phyloP scores from a whole-genome alignment of 805 yeast species.

The Candida sonorensis region DNA sequence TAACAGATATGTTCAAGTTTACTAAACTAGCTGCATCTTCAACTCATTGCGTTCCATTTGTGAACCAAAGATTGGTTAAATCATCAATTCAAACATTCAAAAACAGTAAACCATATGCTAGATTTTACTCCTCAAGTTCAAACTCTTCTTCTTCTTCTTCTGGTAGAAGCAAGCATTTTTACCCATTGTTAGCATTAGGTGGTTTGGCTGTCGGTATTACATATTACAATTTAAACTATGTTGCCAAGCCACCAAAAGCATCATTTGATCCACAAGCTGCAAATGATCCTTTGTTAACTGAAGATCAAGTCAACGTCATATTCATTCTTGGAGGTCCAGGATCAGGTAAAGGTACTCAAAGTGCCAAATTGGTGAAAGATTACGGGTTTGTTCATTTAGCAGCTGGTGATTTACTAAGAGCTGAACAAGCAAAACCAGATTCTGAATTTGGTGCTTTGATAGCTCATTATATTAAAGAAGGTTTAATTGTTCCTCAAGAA shows the following conservation, averaged over 20 bases:
- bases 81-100: not conserved
- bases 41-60: not conserved
- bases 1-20: too few species aligned
- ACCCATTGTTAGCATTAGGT: constrained; percentile 24
- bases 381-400: constrained; percentile 80
- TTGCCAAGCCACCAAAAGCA: constrained; percentile 26
- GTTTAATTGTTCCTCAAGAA: constrained; percentile 88
- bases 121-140: constrained; percentile 9
- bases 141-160: not conserved
- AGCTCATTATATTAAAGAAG: constrained; percentile 77
- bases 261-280: constrained; percentile 25
- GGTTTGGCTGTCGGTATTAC: constrained; percentile 27
- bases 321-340: constrained; percentile 98
- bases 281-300: constrained; percentile 33
- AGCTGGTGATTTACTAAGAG: constrained; percentile 95
- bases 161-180: constrained; percentile 12
- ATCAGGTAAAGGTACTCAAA: constrained; percentile 96
- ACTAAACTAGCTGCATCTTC: too few species aligned
- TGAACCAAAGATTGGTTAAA: not conserved
- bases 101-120: not conserved
- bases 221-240: constrained; percentile 23
- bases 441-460: constrained; percentile 83
- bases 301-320: constrained; percentile 67
- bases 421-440: constrained; percentile 79
- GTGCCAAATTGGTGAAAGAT: constrained; percentile 75